Evolutionary conservation across 2,329 filamentous ascomycete genomes (phyloP).

Genomic region (Zymoseptoria brevis): DNA sequence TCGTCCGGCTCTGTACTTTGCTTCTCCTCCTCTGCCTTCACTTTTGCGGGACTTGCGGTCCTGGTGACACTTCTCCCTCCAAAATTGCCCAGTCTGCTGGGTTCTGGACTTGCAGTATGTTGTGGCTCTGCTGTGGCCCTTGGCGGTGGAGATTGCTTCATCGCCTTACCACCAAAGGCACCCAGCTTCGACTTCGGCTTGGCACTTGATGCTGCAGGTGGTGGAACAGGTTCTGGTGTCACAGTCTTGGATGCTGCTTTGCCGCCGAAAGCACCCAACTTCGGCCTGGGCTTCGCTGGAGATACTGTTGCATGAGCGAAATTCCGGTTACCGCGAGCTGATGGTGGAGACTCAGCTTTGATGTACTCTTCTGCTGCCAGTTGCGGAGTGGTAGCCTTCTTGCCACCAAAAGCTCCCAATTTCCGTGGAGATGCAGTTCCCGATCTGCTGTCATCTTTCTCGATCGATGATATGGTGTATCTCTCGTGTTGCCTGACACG

Average conservation of each 20-base stretch:
- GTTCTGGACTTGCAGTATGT: background rate
- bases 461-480: background rate
- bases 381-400: background rate
- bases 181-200: conserved; percentile 8
- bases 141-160: background rate
- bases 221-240: background rate
- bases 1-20: conserved; percentile 19
- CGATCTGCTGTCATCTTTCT: background rate
- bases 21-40: conserved; percentile 1
- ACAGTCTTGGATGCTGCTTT: conserved; percentile 1
- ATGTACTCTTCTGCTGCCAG: background rate
- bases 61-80: conserved; percentile 2
- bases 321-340: background rate
- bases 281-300: conserved; percentile 10
- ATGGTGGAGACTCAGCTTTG: background rate
- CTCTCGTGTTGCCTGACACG: background rate
- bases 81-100: conserved; percentile 5
- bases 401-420: conserved; percentile 7
- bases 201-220: background rate
- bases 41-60: background rate
- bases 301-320: background rate
- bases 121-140: background rate
- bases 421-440: background rate
- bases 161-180: conserved; percentile 10
- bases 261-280: conserved; percentile 19